Base-by-base conservation (phyloP, 2,329 filamentous ascomycete species). In the Sclerotinia sclerotiorum region DNA sequence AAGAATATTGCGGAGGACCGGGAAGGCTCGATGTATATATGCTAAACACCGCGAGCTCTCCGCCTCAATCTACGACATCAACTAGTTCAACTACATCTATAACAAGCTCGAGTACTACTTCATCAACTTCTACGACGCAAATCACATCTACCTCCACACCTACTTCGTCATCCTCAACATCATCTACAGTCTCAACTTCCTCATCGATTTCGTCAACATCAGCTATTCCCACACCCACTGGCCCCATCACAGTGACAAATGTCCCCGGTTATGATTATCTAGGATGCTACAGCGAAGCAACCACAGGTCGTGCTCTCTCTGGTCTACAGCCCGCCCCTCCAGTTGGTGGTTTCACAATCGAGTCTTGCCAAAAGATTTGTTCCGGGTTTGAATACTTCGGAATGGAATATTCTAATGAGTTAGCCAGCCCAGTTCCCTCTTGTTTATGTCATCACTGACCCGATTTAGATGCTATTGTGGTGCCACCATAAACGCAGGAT, bases 271-370 rank as follows among this genome's bases (percentile, higher is more conserved):
- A 84, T 70, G 76, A 72, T 15, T 77, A 82, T 65, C 76, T 82
- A 32, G 80, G 80, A 64, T 86, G 84, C 75, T 81, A 81, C 77
- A 82, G 79, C 24, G 84, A 85, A 70, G 80, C 79, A 8, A 78
- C 77, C n/a, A 78, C 76, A 29, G 74, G 70, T 7, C 80, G 84
- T 19, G 83, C 84, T 5, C 78, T 86, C 7, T 68, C 70, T 27
- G 80, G 39, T 32, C 49, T 39, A 1, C 48, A 69, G 19, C 69
- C 62, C 5, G 51, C 48, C 21, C 35, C 35, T n/a, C 49, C 35
- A 15, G 67, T 68, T 48, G 70, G 70, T 46, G 65, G 68, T 8
- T 77, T 78, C 75, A 77, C 77, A 13, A 71, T 78, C 17, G 74
- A 78, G 57, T 72, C 69, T 10, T 80, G 78, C 63, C 72, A 71